A percentile compares a stretch with the other conserved stretches of the same genome.
Evolutionary conservation across 305 asterid genomes (phyloP).

Genomic region (Salvia sclarea): DNA sequence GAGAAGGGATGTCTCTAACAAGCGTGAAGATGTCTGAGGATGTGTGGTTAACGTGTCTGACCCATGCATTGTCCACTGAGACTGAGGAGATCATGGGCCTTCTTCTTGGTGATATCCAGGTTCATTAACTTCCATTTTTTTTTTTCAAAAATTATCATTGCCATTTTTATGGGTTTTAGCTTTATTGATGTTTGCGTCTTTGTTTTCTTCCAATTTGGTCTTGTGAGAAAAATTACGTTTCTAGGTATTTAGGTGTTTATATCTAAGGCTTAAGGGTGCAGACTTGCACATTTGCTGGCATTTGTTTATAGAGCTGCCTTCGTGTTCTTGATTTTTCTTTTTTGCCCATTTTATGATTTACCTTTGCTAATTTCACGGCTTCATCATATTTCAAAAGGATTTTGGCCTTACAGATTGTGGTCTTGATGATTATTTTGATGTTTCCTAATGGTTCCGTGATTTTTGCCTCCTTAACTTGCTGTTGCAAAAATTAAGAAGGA

Average conservation of each 20-base stretch:
- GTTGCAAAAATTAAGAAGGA: background rate
- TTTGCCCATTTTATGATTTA: slow-evolving; percentile 6
- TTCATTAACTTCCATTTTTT: slow-evolving; percentile 22
- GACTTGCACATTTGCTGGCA: slow-evolving; percentile 2
- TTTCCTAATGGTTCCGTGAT: background rate
- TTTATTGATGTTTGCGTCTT: background rate
- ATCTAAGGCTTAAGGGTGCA: background rate
- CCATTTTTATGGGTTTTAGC: slow-evolving; percentile 30
- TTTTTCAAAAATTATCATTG: background rate
- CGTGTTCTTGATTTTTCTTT: slow-evolving; percentile 14
- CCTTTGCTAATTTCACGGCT: slow-evolving; percentile 2
- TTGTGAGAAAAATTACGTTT: background rate
- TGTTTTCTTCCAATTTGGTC: slow-evolving; percentile 11
- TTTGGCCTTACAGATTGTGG: background rate
- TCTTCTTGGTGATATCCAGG: slow-evolving; percentile 97
- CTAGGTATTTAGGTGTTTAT: slow-evolving; percentile 13
- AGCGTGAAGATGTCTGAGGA: slow-evolving; percentile 96
- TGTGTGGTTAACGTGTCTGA: slow-evolving; percentile 93
- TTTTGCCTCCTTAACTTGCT: background rate
- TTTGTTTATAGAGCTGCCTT: slow-evolving; percentile 14
- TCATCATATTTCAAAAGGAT: background rate
- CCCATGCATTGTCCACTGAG: slow-evolving; percentile 99
- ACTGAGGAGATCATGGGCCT: slow-evolving; percentile 99
- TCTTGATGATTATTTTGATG: background rate
- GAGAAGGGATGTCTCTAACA: slow-evolving; percentile 68